These are phyloP conservation scores for Ophiostoma himal-ulmi DNA, from an alignment of 2,329 filamentous ascomycete genomes.

Conservation along the genomic window DNA sequence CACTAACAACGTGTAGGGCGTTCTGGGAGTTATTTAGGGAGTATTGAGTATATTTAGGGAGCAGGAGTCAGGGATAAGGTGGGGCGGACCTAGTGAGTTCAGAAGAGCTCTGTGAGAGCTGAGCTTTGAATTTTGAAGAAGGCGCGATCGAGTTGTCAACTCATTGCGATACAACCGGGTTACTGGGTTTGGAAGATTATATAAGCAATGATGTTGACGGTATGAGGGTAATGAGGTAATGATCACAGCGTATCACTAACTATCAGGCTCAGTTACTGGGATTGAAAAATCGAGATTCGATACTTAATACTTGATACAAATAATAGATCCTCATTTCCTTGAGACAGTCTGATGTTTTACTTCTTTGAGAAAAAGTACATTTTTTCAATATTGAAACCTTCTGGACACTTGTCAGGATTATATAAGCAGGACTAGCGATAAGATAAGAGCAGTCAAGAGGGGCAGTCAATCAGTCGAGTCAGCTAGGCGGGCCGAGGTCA, in stretches of 20 bases:
- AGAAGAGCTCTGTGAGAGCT: background rate
- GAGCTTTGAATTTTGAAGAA: background rate
- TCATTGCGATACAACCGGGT: background rate
- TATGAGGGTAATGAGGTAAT: background rate
- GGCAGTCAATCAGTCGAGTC: constrained; percentile 7
- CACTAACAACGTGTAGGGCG: background rate
- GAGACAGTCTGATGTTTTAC: background rate
- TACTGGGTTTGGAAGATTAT: background rate
- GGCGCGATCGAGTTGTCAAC: background rate
- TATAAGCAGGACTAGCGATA: background rate
- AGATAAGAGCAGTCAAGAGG: constrained; percentile 5
- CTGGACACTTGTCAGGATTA: constrained; percentile 5
- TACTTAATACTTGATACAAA: background rate
- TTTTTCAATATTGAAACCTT: background rate
- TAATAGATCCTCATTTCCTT: background rate
- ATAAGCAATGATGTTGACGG: background rate
- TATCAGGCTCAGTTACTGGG: background rate
- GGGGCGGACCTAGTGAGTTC: background rate
- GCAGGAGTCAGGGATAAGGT: constrained; percentile 2
- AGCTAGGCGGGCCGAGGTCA: background rate
- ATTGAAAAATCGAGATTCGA: background rate
- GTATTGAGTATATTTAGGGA: background rate
- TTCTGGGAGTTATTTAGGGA: background rate
- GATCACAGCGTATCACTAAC: background rate
- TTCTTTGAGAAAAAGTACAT: background rate